These are phyloP conservation scores for Penicillium malachiteum DNA, from an alignment of 495 filamentous ascomycete genomes.

Conservation along the genomic window DNA sequence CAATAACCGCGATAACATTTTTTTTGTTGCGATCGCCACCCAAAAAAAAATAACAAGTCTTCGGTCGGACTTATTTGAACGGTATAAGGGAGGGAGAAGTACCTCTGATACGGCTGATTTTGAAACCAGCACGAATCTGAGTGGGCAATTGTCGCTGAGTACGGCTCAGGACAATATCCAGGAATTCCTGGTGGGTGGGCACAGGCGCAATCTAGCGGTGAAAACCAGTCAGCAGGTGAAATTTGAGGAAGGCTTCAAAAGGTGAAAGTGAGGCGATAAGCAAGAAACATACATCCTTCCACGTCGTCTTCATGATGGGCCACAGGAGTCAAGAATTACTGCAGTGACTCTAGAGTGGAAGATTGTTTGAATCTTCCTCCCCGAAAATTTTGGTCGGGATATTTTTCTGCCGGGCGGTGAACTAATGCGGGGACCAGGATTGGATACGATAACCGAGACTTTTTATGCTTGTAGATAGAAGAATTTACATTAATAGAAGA, in stretches of 20 bases:
- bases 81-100: conserved; percentile 9
- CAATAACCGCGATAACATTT: conserved; percentile 25
- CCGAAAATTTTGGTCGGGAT: conserved; percentile 27
- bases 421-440: conserved; percentile 30
- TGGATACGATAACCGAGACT: conserved; percentile 25
- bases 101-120: conserved; percentile 92
- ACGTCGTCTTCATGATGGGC: conserved; percentile 67
- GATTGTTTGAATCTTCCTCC: conserved; percentile 26
- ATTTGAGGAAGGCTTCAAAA: background rate
- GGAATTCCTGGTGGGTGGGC: conserved; percentile 89
- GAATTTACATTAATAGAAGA: background rate
- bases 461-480: background rate
- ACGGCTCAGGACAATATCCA: conserved; percentile 92
- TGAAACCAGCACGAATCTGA: conserved; percentile 93
- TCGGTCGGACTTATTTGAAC: background rate
- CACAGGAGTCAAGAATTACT: conserved; percentile 28
- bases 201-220: conserved; percentile 74
- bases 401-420: conserved; percentile 44
- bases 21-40: conserved; percentile 12
- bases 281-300: conserved; percentile 56
- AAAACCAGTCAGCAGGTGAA: conserved; percentile 25
- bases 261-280: background rate
- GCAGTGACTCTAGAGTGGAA: conserved; percentile 27
- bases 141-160: conserved; percentile 94
- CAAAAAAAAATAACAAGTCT: background rate